Percentiles rank a stretch among this genome's conserved stretches.
These are phyloP conservation scores for Hyaloperonospora arabidopsidis DNA, from an alignment of 352 stramenopile genomes.

Conservation along the genomic window DNA sequence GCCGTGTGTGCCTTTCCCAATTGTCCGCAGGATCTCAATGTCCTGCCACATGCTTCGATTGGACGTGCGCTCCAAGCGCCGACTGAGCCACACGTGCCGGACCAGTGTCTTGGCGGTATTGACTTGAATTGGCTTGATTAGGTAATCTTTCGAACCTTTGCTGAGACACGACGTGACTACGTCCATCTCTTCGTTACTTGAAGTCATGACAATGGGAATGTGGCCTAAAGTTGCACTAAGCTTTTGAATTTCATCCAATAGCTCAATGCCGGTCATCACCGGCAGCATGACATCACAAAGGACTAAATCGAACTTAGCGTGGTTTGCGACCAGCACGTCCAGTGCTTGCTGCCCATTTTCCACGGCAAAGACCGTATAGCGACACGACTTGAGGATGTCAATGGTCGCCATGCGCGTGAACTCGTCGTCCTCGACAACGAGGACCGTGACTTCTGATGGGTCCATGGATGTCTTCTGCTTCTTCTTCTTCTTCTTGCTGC, in stretches of 20 bases:
- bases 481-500: too few relatives aligned
- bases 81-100: constrained; percentile 81
- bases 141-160: constrained; percentile 85
- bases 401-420: constrained; percentile 85
- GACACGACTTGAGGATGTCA: constrained; percentile 84
- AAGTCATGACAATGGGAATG: constrained; percentile 87
- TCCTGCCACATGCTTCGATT: constrained; percentile 79
- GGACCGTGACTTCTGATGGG: constrained; percentile 80
- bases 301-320: constrained; percentile 80
- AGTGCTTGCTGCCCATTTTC: constrained; percentile 76
- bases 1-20: constrained; percentile 80
- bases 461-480: too few relatives aligned
- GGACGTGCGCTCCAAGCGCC: constrained; percentile 50
- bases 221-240: constrained; percentile 54
- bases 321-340: constrained; percentile 55
- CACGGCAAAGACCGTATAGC: constrained; percentile 78
- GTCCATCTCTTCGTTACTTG: constrained; percentile 87
- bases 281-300: constrained; percentile 87
- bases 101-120: constrained; percentile 87
- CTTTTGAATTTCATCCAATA: constrained; percentile 80
- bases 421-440: constrained; percentile 86
- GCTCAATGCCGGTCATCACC: constrained; percentile 82
- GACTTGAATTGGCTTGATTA: constrained; percentile 87
- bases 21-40: constrained; percentile 79
- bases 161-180: constrained; percentile 83